Evolutionary conservation across 2,329 filamentous ascomycete genomes (phyloP).

Genomic region (Ophiostoma sp.): DNA sequence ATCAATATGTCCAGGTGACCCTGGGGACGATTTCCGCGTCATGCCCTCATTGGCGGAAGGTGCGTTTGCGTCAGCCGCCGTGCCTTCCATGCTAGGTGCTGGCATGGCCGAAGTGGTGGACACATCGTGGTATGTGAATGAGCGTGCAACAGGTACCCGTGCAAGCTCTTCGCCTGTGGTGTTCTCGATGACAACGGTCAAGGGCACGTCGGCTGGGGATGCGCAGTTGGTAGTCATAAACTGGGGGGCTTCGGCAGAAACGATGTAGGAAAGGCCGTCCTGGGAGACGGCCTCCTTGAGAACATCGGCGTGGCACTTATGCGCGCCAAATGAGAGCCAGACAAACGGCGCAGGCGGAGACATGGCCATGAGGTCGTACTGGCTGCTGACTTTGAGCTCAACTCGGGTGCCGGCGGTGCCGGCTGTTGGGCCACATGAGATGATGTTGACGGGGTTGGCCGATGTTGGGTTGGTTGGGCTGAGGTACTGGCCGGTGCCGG

Average conservation of each 20-base stretch:
- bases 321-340: constrained; percentile 71
- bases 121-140: constrained; percentile 41
- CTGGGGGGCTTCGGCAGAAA: constrained; percentile 67
- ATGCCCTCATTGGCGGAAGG: constrained; percentile 38
- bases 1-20: constrained; percentile 42
- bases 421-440: constrained; percentile 63
- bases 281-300: constrained; percentile 49
- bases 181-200: constrained; percentile 51
- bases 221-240: constrained; percentile 47
- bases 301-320: constrained; percentile 63
- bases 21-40: constrained; percentile 38
- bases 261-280: constrained; percentile 57
- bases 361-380: constrained; percentile 63
- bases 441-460: constrained; percentile 41
- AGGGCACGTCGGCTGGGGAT: constrained; percentile 46
- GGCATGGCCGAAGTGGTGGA: constrained; percentile 29
- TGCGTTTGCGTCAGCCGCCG: constrained; percentile 25
- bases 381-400: constrained; percentile 66
- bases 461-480: constrained; percentile 19
- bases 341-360: constrained; percentile 53
- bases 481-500: constrained; percentile 62
- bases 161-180: constrained; percentile 50
- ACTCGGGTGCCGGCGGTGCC: constrained; percentile 67
- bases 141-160: constrained; percentile 43
- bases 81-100: constrained; percentile 28